Evolutionary conservation across 257 asterid species (phyloP), one percentile per base, ranked within the genome.

Genomic region (Euphrasia confusa): DNA sequence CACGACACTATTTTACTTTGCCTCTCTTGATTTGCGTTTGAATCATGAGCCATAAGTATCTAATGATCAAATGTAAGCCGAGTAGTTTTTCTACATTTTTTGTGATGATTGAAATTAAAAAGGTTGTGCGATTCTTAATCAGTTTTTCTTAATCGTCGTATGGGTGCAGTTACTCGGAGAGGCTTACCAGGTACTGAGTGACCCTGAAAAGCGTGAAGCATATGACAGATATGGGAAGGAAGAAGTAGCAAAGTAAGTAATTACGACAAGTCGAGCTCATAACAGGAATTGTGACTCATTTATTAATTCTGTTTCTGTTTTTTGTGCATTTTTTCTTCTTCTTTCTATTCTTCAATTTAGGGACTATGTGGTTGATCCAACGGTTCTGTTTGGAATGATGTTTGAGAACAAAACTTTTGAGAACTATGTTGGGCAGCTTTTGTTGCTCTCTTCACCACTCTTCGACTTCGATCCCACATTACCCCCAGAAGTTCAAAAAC

Each of bases 111-210:
- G 33, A 30, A 30, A 2, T 30, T 30, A 30, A 30, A 5, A 30
- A 30, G 33, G 33, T 30, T 0, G 33, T 30, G 5, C 33, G 33
- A 30, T 30, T 30, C 14, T 48, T 13, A 10, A 13, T 13, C 5
- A 4, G 4, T 13, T 48, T 33, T 30, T 53, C 69, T 45, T n/a
- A 30, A 30, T 30, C 5, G 33, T 30, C 33, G 4, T 30, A 30
- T 30, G 14, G 27, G 18, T 30, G 58, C 65, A 89, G 97, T 81
- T 80, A 18, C 86, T 89, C 6, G 94, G 86, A 48, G 97, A 87
- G 79, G 95, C 97, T 27, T 89, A 87, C 73, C 95, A 89, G 78
- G 88, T 89, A 66, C 72, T 89, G 74, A 84, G 92, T 66, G 91
- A 83, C 73, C 86, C 90, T 27, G 82, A 68, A 54, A 83, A 83